Conservation (phyloP, 225 moss, liverwort and hornwort genomes). For the Lunularia cruciata region DNA sequence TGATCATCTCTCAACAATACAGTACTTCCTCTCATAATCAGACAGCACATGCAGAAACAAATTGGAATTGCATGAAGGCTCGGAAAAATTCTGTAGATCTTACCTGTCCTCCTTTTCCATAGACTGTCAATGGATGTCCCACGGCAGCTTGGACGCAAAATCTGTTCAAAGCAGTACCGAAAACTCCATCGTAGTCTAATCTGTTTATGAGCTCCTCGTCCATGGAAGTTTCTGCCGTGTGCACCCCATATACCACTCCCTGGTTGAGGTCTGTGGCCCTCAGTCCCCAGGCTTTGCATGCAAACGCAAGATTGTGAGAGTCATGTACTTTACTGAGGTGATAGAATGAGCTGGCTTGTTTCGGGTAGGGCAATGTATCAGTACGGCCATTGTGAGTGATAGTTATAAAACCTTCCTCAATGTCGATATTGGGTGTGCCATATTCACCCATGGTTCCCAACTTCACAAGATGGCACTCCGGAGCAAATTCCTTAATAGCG, state of each 20-base stretch:
- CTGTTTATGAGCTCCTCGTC: conserved; percentile 95
- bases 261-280: conserved; percentile 94
- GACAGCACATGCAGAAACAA: neutral
- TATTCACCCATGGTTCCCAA: conserved; percentile 98
- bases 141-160: conserved; percentile 98
- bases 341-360: conserved; percentile 85
- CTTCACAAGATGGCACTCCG: conserved; percentile 90
- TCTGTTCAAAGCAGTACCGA: conserved; percentile 94
- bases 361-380: conserved; percentile 89
- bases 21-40: neutral
- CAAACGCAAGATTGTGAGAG: conserved; percentile 83
- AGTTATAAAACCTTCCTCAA: conserved; percentile 92
- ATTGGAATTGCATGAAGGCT: neutral
- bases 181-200: conserved; percentile 86
- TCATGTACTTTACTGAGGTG: conserved; percentile 98
- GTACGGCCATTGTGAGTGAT: conserved; percentile 93
- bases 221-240: conserved; percentile 71
- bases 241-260: conserved; percentile 94
- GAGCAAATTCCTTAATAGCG: conserved; percentile 86
- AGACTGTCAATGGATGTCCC: conserved; percentile 85
- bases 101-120: conserved; percentile 95
- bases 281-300: conserved; percentile 92
- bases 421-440: conserved; percentile 96
- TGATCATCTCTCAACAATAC: neutral
- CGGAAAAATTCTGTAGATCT: neutral